These are phyloP conservation scores for Claviceps pusilla DNA, from an alignment of 2,329 filamentous ascomycete species.

Conservation along the genomic window DNA sequence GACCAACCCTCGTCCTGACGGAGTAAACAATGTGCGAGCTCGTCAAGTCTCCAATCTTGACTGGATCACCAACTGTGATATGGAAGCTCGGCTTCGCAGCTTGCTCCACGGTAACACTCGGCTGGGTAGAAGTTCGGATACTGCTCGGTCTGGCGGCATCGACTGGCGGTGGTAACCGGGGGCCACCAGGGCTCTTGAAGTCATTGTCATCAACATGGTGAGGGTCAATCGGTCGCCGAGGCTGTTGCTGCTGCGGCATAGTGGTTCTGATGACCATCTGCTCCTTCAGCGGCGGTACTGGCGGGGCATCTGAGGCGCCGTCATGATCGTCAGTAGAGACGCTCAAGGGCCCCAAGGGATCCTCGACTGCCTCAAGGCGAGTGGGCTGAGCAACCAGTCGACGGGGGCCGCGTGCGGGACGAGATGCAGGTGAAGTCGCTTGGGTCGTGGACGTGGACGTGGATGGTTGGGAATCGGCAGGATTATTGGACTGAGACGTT, in stretches of 20 bases:
- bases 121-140: conserved; percentile 40
- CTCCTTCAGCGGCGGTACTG: conserved; percentile 55
- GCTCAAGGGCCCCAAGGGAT: conserved; percentile 65
- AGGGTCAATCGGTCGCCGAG: conserved; percentile 35
- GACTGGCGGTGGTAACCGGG: conserved; percentile 52
- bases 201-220: conserved; percentile 61
- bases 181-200: conserved; percentile 33
- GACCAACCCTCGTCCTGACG: conserved; percentile 69
- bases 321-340: conserved; percentile 38
- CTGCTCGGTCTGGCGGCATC: conserved; percentile 40
- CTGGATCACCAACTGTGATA: conserved; percentile 86
- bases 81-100: conserved; percentile 83
- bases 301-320: conserved; percentile 37
- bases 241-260: conserved; percentile 31
- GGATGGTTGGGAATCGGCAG: conserved; percentile 14
- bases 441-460: conserved; percentile 4
- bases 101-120: conserved; percentile 82
- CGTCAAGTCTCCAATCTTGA: conserved; percentile 93
- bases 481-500: conserved; percentile 17
- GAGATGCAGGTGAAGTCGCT: conserved; percentile 16
- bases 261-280: conserved; percentile 45
- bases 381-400: conserved; percentile 61
- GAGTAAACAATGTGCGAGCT: conserved; percentile 97
- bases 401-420: conserved; percentile 36
- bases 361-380: conserved; percentile 61